Evolutionary conservation across 805 yeast species (phyloP), one percentile per base, ranked within the genome.

Genomic region (Starmerella riodocensis): DNA sequence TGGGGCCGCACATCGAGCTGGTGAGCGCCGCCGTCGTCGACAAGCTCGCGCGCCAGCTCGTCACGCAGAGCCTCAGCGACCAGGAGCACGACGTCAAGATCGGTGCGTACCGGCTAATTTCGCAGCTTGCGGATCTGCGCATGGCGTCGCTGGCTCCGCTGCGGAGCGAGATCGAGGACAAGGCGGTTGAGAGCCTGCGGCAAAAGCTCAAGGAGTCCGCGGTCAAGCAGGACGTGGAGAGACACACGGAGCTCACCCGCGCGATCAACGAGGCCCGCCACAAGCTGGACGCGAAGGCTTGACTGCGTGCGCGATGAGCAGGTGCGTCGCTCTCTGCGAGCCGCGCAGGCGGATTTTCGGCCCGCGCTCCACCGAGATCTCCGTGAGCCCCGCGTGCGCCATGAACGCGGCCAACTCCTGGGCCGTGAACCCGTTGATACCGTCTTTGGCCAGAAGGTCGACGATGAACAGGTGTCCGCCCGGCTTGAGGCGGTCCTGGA

Each of bases 61-160:
- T 74, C 24, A 21, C n/a, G 17, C 59, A 58, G 31, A 78, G 83
- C 0, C 59, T 78, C 41, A 60, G 58, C n/a, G 88, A 78, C 53
- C 85, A 78, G 53, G 75, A 69, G 32, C 76, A 73, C 40, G 71
- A 70, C 23, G 74, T 78, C 42, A 67, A 74, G 36, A 63, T 74
- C 31, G 61, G 74, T 29, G 62, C 74, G 36, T 63, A 76, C 23
- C 64, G 71, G 23, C 65, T 66, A 29, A 57, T 64, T 11, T 58
- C 56, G 41, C 65, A 56, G 46, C 61, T 63, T 36, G 63, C 62
- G 3, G 39, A 29, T 6, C 25, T 34, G 13, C 23, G 23, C 16
- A 1, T 6, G 4, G 36, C 18, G 21, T 32, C 23, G 13, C 20
- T 36, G n/a, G 30, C n/a, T 13, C 22, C 17, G 29, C 40, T 32